These are phyloP conservation scores for Zymoseptoria pseudotritici DNA, from an alignment of 2,329 filamentous ascomycete species.

Conservation along the genomic window DNA sequence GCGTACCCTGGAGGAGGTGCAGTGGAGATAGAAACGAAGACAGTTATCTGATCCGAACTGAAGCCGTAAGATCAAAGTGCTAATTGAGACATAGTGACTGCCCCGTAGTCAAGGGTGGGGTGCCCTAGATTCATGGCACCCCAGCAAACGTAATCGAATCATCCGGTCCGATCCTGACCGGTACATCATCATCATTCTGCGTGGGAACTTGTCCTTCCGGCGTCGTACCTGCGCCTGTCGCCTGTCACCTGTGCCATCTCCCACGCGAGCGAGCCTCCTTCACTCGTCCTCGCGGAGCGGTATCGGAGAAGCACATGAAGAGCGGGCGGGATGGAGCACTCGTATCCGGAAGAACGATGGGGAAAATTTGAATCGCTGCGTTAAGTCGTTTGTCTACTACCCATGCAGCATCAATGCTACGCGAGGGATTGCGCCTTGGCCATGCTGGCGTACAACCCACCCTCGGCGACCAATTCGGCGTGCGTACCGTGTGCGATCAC, in stretches of 20 bases:
- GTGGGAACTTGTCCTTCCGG: not conserved
- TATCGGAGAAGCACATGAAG: not conserved
- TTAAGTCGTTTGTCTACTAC: not conserved
- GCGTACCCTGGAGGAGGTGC: not conserved
- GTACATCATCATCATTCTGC: not conserved
- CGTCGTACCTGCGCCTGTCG: not conserved
- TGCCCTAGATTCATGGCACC: not conserved
- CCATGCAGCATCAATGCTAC: conserved; percentile 8
- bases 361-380: not conserved
- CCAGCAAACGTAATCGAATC: not conserved
- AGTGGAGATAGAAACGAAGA: not conserved
- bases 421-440: conserved; percentile 30
- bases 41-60: conserved; percentile 8
- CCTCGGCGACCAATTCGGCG: conserved; percentile 46
- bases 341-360: not conserved
- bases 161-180: not conserved
- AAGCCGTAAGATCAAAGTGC: not conserved
- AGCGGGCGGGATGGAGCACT: not conserved
- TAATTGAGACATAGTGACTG: not conserved
- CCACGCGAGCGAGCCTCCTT: not conserved
- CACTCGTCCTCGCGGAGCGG: not conserved
- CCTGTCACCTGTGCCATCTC: not conserved
- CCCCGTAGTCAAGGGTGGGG: not conserved
- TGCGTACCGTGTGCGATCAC: conserved; percentile 58
- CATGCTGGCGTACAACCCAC: conserved; percentile 37